Conservation (phyloP, 331 rosid genomes). For the Telfairia occidentalis region DNA sequence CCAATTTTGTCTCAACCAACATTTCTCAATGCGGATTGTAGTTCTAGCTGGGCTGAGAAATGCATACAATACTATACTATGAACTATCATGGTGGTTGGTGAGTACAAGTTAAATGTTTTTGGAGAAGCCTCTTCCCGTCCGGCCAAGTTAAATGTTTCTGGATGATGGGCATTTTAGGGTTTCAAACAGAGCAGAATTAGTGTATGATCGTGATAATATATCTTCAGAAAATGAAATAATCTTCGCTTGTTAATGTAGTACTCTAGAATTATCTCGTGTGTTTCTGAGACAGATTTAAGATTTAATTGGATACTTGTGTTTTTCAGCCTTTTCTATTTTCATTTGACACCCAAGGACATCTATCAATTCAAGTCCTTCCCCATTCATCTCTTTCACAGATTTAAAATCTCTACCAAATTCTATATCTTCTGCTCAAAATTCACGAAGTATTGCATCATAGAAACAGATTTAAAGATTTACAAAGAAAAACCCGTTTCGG, state of each 20-base stretch:
- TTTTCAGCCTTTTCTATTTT: no score
- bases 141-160: neutral
- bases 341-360: neutral
- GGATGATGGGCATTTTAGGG: neutral
- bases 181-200: neutral
- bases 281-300: neutral
- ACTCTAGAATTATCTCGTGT: neutral
- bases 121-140: neutral
- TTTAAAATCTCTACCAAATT: neutral
- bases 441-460: neutral
- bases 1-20: slow-evolving; percentile 10
- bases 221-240: neutral
- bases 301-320: neutral
- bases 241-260: neutral
- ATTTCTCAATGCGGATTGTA: neutral
- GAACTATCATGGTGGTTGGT: neutral
- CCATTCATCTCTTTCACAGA: neutral
- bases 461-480: neutral
- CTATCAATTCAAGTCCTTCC: neutral
- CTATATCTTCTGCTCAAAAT: neutral
- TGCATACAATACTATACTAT: neutral
- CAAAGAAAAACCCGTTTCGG: neutral
- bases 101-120: neutral
- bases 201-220: neutral
- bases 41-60: neutral